Evolutionary conservation across 106 monocot genomes (phyloP).

Genomic region (Dioscorea zingiberensis): DNA sequence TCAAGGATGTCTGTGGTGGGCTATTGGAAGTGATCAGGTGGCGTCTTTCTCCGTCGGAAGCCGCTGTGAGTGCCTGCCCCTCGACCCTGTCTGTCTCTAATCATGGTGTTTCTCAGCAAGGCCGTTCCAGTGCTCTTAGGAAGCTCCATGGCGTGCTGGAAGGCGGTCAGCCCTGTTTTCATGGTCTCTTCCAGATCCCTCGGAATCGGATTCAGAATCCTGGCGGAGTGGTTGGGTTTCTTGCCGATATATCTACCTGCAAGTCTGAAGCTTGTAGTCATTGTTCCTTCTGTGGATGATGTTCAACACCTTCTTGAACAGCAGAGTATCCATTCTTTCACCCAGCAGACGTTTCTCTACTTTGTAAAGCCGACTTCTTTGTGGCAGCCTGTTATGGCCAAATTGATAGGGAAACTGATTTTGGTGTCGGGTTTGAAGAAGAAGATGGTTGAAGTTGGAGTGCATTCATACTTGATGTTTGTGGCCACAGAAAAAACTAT

Average conservation of each 20-base stretch:
- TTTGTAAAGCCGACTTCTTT: conserved; percentile 33
- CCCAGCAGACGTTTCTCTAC: conserved; percentile 36
- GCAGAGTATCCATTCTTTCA: too few relatives aligned
- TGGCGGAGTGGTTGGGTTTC: conserved; percentile 36
- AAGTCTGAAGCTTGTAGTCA: conserved; percentile 19
- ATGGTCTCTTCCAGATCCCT: conserved; percentile 13
- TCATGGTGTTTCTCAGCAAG: neutral
- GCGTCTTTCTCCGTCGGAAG: conserved; percentile 3
- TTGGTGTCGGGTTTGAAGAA: conserved; percentile 58
- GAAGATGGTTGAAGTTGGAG: conserved; percentile 43
- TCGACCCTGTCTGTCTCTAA: too few relatives aligned
- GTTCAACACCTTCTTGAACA: conserved; percentile 3
- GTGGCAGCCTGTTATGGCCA: conserved; percentile 54
- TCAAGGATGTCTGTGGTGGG: conserved; percentile 19
- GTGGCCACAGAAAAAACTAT: conserved; percentile 33
- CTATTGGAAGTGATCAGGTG: conserved; percentile 49
- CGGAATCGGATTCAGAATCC: neutral
- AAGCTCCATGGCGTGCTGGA: conserved; percentile 26
- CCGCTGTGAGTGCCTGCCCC: too few relatives aligned
- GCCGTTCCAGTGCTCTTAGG: neutral
- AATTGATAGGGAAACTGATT: conserved; percentile 52
- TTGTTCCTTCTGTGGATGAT: neutral
- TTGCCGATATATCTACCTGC: conserved; percentile 37
- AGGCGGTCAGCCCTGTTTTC: conserved; percentile 47
- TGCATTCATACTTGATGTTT: conserved; percentile 44